Percentiles rank a stretch among this genome's conserved stretches.
These are phyloP conservation scores for Alternaria sp. DNA, from an alignment of 2,329 filamentous ascomycete genomes.

Conservation along the genomic window DNA sequence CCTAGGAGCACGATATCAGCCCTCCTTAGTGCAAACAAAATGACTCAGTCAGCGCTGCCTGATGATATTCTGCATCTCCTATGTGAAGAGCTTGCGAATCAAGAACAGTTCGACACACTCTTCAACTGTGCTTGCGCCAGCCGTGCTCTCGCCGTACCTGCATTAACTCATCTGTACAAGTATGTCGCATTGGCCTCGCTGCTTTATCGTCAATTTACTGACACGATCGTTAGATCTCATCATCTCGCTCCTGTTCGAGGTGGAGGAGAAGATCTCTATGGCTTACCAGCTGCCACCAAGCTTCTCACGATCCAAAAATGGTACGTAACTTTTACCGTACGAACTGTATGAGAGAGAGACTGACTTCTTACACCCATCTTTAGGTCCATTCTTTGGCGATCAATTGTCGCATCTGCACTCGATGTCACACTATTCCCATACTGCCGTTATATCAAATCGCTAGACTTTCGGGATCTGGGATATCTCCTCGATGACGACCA, in stretches of 20 bases:
- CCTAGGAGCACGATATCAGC: not conserved
- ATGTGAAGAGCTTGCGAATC: constrained; percentile 63
- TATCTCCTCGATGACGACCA: constrained; percentile 65
- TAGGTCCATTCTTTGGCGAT: constrained; percentile 68
- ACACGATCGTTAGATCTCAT: constrained; percentile 44
- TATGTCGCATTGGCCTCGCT: constrained; percentile 41
- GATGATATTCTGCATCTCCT: constrained; percentile 67
- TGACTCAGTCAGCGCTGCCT: constrained; percentile 51
- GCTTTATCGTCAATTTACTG: not conserved
- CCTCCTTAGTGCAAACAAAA: constrained; percentile 10
- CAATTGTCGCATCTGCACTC: constrained; percentile 70
- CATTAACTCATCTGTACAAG: constrained; percentile 69
- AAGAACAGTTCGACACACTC: constrained; percentile 65
- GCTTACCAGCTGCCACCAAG: constrained; percentile 46
- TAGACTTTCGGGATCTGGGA: constrained; percentile 68
- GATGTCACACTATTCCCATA: constrained; percentile 71
- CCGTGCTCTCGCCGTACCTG: constrained; percentile 63
- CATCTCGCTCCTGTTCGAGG: constrained; percentile 54
- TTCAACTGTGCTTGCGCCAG: constrained; percentile 65
- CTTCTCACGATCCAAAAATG: constrained; percentile 61
- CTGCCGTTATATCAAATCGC: constrained; percentile 67
- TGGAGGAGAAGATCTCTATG: constrained; percentile 49
- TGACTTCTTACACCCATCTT: not conserved
- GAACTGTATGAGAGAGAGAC: not conserved
- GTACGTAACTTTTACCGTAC: constrained; percentile 19